Conservation (phyloP, 2,329 filamentous ascomycete species). For the Aspergillus quadricinctus region DNA sequence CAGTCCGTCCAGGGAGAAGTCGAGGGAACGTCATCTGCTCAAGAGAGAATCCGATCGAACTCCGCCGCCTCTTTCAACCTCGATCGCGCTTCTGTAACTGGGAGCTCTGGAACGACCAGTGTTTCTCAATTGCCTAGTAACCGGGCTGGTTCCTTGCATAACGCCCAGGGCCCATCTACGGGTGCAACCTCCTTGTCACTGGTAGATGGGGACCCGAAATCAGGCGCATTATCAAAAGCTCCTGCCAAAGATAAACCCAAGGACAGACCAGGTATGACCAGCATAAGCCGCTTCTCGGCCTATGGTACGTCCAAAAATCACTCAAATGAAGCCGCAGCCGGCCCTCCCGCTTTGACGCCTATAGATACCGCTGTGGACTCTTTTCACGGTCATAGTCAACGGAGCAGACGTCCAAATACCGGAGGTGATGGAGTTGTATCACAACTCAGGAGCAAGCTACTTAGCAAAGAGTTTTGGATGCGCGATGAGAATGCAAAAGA, state of each 20-base stretch:
- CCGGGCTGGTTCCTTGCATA: conserved; percentile 21
- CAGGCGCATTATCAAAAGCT: conserved; percentile 24
- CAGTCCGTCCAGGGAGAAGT: conserved; percentile 21
- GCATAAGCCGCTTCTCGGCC: conserved; percentile 44
- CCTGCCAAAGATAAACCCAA: conserved; percentile 20
- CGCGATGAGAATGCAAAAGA: conserved; percentile 97
- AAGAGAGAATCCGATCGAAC: conserved; percentile 32
- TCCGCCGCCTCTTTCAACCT: conserved; percentile 27
- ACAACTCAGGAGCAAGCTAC: conserved; percentile 76
- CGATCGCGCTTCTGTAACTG: conserved; percentile 22
- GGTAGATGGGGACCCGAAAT: conserved; percentile 25
- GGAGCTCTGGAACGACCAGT: conserved; percentile 27
- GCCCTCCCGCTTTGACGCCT: conserved; percentile 37
- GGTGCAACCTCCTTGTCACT: conserved; percentile 25
- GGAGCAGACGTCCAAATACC: conserved; percentile 16
- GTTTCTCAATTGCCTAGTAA: conserved; percentile 26
- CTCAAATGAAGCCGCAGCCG: conserved; percentile 40
- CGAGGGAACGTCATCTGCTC: conserved; percentile 19
- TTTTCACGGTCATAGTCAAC: conserved; percentile 12
- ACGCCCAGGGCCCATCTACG: conserved; percentile 26
- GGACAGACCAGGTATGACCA: conserved; percentile 37
- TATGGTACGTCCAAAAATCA: conserved; percentile 39
- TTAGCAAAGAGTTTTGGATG: conserved; percentile 99
- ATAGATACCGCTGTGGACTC: conserved; percentile 27
- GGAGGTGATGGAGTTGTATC: conserved; percentile 37